Evolutionary conservation across 2,329 filamentous ascomycete species (phyloP).

Genomic region (Beauveria bassiana): DNA sequence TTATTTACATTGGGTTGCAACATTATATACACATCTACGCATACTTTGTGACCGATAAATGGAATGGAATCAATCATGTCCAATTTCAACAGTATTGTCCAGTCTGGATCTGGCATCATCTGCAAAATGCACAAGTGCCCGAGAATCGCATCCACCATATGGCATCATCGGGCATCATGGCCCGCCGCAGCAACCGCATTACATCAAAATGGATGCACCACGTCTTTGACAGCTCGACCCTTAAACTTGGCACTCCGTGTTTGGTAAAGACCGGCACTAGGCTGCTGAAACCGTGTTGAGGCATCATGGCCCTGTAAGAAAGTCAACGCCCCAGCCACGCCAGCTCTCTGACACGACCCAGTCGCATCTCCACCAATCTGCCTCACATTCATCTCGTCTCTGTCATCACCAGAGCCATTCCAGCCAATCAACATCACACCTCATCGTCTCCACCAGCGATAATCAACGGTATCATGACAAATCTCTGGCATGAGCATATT

Average conservation of each 20-base stretch:
- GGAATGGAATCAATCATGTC: no score
- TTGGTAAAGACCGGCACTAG: neutral
- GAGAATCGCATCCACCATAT: neutral
- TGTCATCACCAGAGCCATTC: neutral
- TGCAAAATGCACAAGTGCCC: neutral
- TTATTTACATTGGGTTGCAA: neutral
- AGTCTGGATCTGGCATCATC: no score
- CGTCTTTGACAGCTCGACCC: neutral
- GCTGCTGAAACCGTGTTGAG: neutral
- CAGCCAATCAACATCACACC: neutral
- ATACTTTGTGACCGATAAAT: no score
- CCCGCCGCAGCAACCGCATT: neutral
- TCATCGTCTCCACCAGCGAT: no score
- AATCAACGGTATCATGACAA: neutral
- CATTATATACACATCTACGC: neutral
- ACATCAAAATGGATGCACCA: neutral
- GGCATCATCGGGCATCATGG: neutral
- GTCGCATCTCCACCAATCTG: conserved; percentile 2
- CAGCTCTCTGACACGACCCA: neutral
- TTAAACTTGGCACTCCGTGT: neutral
- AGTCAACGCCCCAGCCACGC: neutral
- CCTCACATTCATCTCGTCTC: conserved; percentile 4
- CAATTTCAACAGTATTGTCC: no score
- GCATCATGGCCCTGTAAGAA: neutral
- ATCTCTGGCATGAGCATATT: neutral